Percentiles rank a stretch among this genome's conserved stretches.
phyloP scores from a whole-genome alignment of 2,329 filamentous ascomycete genomes.

The Leptoxyphium fumago region DNA sequence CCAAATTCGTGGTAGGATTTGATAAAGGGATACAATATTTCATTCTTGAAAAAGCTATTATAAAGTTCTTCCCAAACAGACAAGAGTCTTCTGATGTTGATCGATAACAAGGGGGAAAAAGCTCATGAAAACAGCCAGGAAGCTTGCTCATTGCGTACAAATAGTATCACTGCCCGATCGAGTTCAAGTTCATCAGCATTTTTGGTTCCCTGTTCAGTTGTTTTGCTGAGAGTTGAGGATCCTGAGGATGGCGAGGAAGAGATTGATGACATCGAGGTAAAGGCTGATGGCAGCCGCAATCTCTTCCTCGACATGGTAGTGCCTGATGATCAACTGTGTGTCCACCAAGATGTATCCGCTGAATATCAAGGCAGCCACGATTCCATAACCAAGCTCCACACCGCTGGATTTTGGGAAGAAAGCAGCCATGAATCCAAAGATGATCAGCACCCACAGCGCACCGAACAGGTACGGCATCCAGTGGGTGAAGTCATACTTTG shows the following conservation, averaged over 20 bases:
- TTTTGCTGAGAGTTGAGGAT: conserved; percentile 94
- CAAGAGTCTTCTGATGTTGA: no score
- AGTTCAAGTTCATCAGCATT: no score
- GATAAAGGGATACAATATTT: no score
- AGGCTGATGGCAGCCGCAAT: conserved; percentile 89
- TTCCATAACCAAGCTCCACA: conserved; percentile 73
- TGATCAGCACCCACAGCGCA: conserved; percentile 71
- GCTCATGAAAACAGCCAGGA: no score
- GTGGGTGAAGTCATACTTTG: conserved; percentile 92
- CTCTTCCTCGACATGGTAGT: conserved; percentile 96
- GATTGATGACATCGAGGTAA: conserved; percentile 78
- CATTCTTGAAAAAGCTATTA: no score
- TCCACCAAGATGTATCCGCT: conserved; percentile 91
- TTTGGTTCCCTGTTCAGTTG: conserved; percentile 43
- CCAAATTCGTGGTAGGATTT: no score
- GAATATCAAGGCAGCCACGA: conserved; percentile 72
- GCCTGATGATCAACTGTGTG: conserved; percentile 86
- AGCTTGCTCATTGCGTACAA: no score
- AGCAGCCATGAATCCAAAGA: conserved; percentile 83
- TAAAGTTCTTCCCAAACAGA: no score
- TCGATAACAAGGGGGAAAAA: no score
- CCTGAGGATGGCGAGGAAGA: conserved; percentile 88
- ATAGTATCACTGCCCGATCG: no score
- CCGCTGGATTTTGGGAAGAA: conserved; percentile 79
- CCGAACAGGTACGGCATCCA: conserved; percentile 96